phyloP scores from a whole-genome alignment of 768 basidiomycete species.

The Leccinum obscurum region DNA sequence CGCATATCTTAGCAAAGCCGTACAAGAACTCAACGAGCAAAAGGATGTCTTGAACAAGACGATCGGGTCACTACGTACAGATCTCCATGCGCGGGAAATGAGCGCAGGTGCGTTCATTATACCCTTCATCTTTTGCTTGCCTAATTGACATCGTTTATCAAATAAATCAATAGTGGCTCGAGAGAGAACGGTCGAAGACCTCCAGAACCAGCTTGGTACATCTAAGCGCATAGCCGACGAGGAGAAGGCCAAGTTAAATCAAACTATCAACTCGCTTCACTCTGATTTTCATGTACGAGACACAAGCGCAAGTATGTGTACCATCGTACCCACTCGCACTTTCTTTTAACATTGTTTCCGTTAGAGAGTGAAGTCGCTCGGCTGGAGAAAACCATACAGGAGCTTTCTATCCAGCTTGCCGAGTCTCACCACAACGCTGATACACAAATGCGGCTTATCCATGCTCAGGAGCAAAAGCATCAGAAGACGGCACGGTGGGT shows the following conservation, averaged over 20 bases:
- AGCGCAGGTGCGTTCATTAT: background rate
- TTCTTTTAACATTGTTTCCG: background rate
- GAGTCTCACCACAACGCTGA: background rate
- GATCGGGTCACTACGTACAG: background rate
- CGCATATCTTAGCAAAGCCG: background rate
- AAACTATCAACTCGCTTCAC: background rate
- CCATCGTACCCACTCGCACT: background rate
- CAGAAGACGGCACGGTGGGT: background rate
- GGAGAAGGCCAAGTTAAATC: background rate
- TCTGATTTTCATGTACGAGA: background rate
- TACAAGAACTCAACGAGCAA: background rate
- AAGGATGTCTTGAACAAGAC: background rate
- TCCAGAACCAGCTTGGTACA: background rate
- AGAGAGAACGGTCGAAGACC: background rate
- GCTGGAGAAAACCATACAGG: background rate
- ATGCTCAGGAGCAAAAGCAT: conserved; percentile 5
- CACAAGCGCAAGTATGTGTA: background rate
- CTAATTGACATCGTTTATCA: background rate
- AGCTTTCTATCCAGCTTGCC: background rate
- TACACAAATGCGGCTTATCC: background rate
- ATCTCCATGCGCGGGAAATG: background rate
- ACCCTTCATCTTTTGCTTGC: background rate
- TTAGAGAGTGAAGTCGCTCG: background rate
- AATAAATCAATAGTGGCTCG: background rate
- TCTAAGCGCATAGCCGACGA: background rate